Evolutionary conservation across 805 yeast genomes (phyloP).

Genomic region (Yamadazyma sp.): DNA sequence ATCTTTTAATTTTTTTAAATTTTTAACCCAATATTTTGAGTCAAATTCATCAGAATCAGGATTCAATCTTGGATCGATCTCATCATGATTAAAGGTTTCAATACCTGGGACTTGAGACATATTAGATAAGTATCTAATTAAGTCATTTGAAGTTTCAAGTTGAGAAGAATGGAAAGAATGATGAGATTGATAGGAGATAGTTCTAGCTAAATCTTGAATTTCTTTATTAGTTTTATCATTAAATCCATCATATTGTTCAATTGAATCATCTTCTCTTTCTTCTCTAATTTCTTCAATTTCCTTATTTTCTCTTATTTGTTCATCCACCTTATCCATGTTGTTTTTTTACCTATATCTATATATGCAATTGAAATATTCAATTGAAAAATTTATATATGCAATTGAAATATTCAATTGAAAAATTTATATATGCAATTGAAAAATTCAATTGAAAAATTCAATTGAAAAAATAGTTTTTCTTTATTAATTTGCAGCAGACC

Average conservation of each 20-base stretch:
- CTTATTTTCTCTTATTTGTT: too few relatives aligned
- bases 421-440: too few relatives aligned
- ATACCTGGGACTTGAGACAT: constrained; percentile 46
- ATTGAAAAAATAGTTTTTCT: too few relatives aligned
- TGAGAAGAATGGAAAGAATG: constrained; percentile 5
- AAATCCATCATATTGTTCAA: constrained; percentile 20
- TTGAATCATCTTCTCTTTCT: too few relatives aligned
- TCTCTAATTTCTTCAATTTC: constrained; percentile 5
- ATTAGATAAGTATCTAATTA: constrained; percentile 37
- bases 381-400: too few relatives aligned
- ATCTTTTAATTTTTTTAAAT: constrained; percentile 47
- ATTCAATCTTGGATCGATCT: constrained; percentile 42
- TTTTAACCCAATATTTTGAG: constrained; percentile 60
- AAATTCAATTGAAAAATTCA: too few relatives aligned
- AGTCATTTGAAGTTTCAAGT: constrained; percentile 18
- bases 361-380: too few relatives aligned
- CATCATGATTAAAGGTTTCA: constrained; percentile 23
- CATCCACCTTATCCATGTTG: too few relatives aligned
- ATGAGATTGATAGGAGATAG: constrained; percentile 12
- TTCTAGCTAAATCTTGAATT: constrained; percentile 15
- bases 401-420: too few relatives aligned
- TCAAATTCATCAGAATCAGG: constrained; percentile 53
- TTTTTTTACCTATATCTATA: too few relatives aligned
- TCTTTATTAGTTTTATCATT: constrained; percentile 15
- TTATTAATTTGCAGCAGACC: too few relatives aligned